phyloP scores from a whole-genome alignment of 345 rosid genomes.

The Raphanus sativus region DNA sequence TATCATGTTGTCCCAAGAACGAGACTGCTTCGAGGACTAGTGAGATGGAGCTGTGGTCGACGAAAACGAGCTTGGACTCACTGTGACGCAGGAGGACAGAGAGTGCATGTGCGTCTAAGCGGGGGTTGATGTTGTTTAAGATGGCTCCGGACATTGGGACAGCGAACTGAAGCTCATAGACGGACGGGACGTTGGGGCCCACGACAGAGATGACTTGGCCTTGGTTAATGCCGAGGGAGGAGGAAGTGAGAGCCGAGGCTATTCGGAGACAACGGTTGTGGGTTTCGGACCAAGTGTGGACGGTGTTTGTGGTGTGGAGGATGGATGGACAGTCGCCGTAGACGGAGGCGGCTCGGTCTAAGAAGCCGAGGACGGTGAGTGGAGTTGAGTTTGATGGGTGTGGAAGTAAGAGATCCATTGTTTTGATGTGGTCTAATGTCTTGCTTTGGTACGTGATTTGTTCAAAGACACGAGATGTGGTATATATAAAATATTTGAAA shows the following conservation, averaged over 20 bases:
- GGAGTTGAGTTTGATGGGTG: constrained; percentile 40
- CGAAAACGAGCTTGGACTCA: constrained; percentile 64
- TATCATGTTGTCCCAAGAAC: constrained; percentile 26
- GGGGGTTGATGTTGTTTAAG: constrained; percentile 60
- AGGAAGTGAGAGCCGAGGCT: constrained; percentile 67
- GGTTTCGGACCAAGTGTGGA: constrained; percentile 70
- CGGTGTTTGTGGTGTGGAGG: constrained; percentile 50
- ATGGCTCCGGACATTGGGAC: constrained; percentile 74
- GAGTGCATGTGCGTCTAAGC: constrained; percentile 56
- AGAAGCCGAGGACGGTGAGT: constrained; percentile 45
- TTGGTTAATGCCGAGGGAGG: constrained; percentile 40
- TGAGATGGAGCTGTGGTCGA: constrained; percentile 41
- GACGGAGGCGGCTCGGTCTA: constrained; percentile 69
- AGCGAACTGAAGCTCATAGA: constrained; percentile 72
- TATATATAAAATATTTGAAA: constrained; percentile 22
- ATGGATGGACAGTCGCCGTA: constrained; percentile 73
- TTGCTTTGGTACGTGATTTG: constrained; percentile 8
- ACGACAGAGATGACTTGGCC: constrained; percentile 63
- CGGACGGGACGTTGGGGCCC: constrained; percentile 59
- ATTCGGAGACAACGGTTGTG: constrained; percentile 67
- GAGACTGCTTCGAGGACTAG: constrained; percentile 55
- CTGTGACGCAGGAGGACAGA: constrained; percentile 53
- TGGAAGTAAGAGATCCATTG: constrained; percentile 47
- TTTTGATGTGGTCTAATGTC: not conserved
- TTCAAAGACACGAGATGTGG: not conserved